Evolutionary conservation across 1,139 yeast species (phyloP), one percentile per base, ranked within the genome.

Genomic region (Tardiomyces blankii): DNA sequence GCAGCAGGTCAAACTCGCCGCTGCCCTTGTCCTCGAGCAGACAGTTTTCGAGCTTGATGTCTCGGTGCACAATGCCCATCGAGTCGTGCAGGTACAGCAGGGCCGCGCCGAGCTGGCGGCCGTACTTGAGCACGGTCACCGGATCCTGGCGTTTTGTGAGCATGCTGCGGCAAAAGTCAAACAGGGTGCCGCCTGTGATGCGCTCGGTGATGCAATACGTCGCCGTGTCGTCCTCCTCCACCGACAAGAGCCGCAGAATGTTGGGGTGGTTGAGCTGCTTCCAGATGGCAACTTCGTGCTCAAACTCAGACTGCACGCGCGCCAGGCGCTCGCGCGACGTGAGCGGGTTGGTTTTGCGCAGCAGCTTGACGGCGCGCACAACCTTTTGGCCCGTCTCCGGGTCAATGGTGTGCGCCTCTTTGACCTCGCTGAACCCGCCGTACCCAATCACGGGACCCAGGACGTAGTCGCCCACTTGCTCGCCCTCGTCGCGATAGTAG

Each of bases 401-500:
- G 57, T 58, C 61, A 47, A 62, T 62, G 48, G 64, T 62, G 35
- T 58, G 60, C 51, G 93, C 86, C 60, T 84, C 93, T 49, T 95
- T 69, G n/a, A 89, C 83, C 32, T 83, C 76, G 2, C 95, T 94
- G 83, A 93, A 88, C 0, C 96, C 95, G 9, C 97, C 97, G 59
- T 77, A 78, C 0, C 96, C 96, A 51, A 88, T 80, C n/a, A 82
- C 75, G 53, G 78, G 79, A 0, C 95, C 95, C 19, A 66, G 53
- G 25, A 59, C 57, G 47, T 61, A 65, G 16, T 54, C 74, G 51
- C 59, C 72, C 2, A 78, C 75, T 44, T 65, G 60, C 27, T 78
- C 78, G 8, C 78, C 81, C 67, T 40, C 44, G 18, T 41, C 39
- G 33, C 46, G 12, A 8, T 27, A 12, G 35, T 14, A 5, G 16